Base-by-base conservation (phyloP, 768 basidiomycete species). In the Lactifluus volemus region DNA sequence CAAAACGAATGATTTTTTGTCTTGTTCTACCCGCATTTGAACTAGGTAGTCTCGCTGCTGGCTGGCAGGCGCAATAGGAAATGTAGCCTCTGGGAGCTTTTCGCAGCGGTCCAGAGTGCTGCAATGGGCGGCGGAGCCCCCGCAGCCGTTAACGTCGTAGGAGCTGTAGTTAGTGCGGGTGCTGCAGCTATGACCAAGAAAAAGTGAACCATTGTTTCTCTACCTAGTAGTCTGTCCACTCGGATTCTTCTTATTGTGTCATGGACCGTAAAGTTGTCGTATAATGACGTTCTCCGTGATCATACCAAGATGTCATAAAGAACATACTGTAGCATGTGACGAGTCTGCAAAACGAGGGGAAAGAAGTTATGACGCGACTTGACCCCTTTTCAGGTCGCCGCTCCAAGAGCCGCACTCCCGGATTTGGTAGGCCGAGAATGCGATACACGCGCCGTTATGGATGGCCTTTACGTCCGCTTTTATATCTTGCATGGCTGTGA, bases 31-130 rank as follows among this genome's bases (percentile, higher is more conserved):
- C 25, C 8, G n/a, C 41, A 48, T 41, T 6, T 17, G 19, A 21
- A 21, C 11, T 17, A 55, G 59, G 58, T 21, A 19, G 30, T n/a
- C 12, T 60, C 1, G 62, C 53, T 14, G 62, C 48, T 4, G n/a
- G 11, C 17, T 12, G 42, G 1, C 62, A 63, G 17, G 25, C 58
- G 38, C 19, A 4, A 61, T 60, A 1, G 58, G 61, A 10, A 53
- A 53, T 5, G 53, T 60, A 1, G 39, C 14, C 4, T 21, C 45
- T 12, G 39, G 47, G 3, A 53, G 45, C 19, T 5, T 49, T 49
- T 60, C 29, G 39, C 58, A 7, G n/a, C 38, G 1, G 53, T 39
- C 4, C 61, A 63, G 52, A 63, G 61, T 10, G 30, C 34, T 29
- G 52, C 44, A 3, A 54, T 53, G 58, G 52, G 51, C 1, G 36